Evolutionary conservation across 441 rosid species (phyloP).

Genomic region (Populus hybrid): DNA sequence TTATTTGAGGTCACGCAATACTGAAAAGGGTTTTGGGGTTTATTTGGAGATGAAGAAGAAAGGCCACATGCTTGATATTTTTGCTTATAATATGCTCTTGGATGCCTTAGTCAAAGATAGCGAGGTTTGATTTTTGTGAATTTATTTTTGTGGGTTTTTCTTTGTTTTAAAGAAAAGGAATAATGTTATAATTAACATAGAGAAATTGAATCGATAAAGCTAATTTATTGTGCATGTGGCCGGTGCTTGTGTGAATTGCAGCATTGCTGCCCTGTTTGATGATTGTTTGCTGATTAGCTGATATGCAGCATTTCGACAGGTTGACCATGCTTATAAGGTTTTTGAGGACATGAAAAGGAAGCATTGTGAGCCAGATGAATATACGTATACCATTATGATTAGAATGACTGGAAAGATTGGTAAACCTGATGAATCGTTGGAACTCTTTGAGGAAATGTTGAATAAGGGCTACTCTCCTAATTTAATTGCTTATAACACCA

Average conservation of each 20-base stretch:
- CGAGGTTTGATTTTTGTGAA: constrained; percentile 40
- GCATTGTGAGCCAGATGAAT: constrained; percentile 71
- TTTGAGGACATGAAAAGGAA: constrained; percentile 79
- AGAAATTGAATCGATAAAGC: too few species aligned
- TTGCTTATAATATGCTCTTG: constrained; percentile 85
- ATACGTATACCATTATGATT: constrained; percentile 85
- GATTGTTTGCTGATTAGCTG: constrained; percentile 48
- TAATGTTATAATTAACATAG: too few species aligned
- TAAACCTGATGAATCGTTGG: constrained; percentile 53
- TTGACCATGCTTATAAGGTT: constrained; percentile 63
- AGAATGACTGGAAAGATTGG: constrained; percentile 74
- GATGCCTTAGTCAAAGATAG: constrained; percentile 79
- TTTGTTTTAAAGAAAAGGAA: neutral
- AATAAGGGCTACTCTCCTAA: constrained; percentile 53
- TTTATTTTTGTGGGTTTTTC: neutral
- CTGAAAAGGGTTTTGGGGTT: constrained; percentile 50
- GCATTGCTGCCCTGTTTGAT: neutral
- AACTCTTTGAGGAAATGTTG: constrained; percentile 70
- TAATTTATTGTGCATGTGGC: neutral
- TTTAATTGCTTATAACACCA: constrained; percentile 68
- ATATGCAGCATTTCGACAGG: constrained; percentile 71
- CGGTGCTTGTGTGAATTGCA: neutral
- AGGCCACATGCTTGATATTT: constrained; percentile 67
- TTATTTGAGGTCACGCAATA: constrained; percentile 60
- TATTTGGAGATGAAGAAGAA: constrained; percentile 66